Evolutionary conservation across 1,139 yeast genomes (phyloP), one percentile per base, ranked within the genome.

Genomic region (Cylindricascospora bacillispora): DNA sequence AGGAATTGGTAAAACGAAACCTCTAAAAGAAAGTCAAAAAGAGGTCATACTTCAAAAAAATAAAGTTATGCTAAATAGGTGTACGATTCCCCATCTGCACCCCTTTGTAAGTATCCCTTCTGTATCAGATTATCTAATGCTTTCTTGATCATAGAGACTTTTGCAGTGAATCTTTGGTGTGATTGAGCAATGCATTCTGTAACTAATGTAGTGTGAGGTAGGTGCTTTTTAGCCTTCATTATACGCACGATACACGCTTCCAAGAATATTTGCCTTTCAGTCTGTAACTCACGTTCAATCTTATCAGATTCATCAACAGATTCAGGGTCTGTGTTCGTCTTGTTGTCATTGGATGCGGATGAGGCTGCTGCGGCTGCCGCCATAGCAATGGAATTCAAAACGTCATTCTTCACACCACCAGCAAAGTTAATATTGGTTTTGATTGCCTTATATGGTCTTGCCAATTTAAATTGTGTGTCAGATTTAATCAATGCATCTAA

Each of bases 171-270:
- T 46, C 97, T 67, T 36, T 78, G 73, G 47, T 73, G 75, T 5
- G 94, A 73, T 54, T 85, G 95, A 32, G 83, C 80, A 44, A 83
- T 75, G 23, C 89, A 92, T 55, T 89, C 97, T 44, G 80, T 83
- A 31, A 86, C 75, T 47, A 89, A 66, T 31, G 76, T 76, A 30
- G 78, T 79, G 52, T 85, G 95, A 39, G 73, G 72, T 44, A 83
- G 64, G 30, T 65, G 67, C 56, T 85, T 80, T 49, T 95, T 70
- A 1, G 94, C 86, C 61, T 89, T 89, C 97, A 89, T 89, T 48
- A 89, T 82, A 47, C 98, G 71, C 26, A 89, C 98, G 57, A 89
- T 83, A 47, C 93, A 81, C 2, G 97, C 95, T 50, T 85, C 82
- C 47, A 89, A 65, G 59, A 77, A 78, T 50, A 80, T 73, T 60